Conservation (phyloP, 1,284 basidiomycete genomes). For the Marasmius tenuissimus region DNA sequence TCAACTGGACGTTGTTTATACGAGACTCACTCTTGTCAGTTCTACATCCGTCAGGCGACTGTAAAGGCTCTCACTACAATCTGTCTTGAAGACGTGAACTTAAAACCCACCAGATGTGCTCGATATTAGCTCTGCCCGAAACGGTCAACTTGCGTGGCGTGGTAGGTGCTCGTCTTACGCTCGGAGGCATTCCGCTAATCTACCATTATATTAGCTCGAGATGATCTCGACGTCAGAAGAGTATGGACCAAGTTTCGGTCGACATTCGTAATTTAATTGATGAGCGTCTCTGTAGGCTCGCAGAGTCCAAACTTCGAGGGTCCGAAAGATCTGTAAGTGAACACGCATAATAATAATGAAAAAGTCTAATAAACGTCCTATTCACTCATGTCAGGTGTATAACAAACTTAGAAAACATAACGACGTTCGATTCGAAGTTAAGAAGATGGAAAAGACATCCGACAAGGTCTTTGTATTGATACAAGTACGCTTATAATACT, state of each 20-base stretch:
- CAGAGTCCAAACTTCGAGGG: slow-evolving; percentile 61
- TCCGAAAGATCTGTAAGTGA: slow-evolving; percentile 66
- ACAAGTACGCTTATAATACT: slow-evolving; percentile 46
- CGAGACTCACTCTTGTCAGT: slow-evolving; percentile 36
- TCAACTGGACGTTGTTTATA: slow-evolving; percentile 1
- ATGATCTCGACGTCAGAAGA: slow-evolving; percentile 66
- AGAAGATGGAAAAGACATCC: slow-evolving; percentile 62
- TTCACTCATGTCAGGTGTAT: slow-evolving; percentile 36
- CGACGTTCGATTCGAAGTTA: slow-evolving; percentile 71
- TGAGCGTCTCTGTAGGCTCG: slow-evolving; percentile 43
- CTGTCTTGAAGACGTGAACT: neutral
- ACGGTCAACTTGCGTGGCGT: slow-evolving; percentile 59
- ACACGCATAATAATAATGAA: neutral
- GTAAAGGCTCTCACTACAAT: slow-evolving; percentile 33
- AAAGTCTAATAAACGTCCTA: too few relatives aligned
- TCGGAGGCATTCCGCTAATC: slow-evolving; percentile 10
- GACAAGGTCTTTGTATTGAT: slow-evolving; percentile 77
- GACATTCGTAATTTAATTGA: slow-evolving; percentile 3
- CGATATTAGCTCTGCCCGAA: slow-evolving; percentile 60
- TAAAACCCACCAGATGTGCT: slow-evolving; percentile 55
- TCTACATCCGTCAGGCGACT: slow-evolving; percentile 71
- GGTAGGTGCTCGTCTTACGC: slow-evolving; percentile 38
- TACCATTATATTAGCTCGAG: slow-evolving; percentile 51
- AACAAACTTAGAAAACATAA: slow-evolving; percentile 65
- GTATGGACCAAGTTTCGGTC: slow-evolving; percentile 35